These are phyloP conservation scores for Crucihimalaya himalaica DNA, from an alignment of 345 rosid genomes.

Conservation along the genomic window DNA sequence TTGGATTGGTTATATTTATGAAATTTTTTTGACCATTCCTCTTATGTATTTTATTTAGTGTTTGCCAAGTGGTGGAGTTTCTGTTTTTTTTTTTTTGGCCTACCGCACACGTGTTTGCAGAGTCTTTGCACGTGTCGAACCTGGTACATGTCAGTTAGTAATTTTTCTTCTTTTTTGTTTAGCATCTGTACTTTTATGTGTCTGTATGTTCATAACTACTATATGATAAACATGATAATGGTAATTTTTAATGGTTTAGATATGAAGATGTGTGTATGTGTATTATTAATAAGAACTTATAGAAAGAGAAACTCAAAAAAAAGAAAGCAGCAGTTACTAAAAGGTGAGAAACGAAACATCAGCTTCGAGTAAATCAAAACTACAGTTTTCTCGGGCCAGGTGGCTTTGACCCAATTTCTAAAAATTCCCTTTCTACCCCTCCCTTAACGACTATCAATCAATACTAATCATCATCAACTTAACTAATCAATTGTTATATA, in stretches of 20 bases:
- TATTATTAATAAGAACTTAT: constrained; percentile 29
- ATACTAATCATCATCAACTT: constrained; percentile 15
- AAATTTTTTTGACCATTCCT: background rate
- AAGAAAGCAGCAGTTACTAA: constrained; percentile 40
- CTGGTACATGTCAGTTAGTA: constrained; percentile 40
- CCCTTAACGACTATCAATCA: background rate
- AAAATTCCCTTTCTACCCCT: constrained; percentile 28
- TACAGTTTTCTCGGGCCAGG: constrained; percentile 86
- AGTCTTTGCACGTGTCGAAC: constrained; percentile 41
- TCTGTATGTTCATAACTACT: constrained; percentile 13
- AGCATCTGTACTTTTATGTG: constrained; percentile 6
- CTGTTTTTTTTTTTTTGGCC: background rate
- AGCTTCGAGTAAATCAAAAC: constrained; percentile 62
- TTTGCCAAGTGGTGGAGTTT: constrained; percentile 12
- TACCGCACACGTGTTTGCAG: constrained; percentile 36
- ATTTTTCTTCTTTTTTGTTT: background rate
- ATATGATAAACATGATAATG: constrained; percentile 25
- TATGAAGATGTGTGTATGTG: constrained; percentile 8
- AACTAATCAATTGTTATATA: background rate
- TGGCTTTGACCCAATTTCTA: constrained; percentile 59
- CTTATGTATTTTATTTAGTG: background rate
- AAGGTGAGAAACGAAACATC: constrained; percentile 37
- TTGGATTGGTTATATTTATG: background rate
- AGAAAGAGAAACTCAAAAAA: constrained; percentile 1
- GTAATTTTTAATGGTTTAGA: background rate